Evolutionary conservation across 345 rosid species (phyloP).

Genomic region (Lagerstroemia speciosa): DNA sequence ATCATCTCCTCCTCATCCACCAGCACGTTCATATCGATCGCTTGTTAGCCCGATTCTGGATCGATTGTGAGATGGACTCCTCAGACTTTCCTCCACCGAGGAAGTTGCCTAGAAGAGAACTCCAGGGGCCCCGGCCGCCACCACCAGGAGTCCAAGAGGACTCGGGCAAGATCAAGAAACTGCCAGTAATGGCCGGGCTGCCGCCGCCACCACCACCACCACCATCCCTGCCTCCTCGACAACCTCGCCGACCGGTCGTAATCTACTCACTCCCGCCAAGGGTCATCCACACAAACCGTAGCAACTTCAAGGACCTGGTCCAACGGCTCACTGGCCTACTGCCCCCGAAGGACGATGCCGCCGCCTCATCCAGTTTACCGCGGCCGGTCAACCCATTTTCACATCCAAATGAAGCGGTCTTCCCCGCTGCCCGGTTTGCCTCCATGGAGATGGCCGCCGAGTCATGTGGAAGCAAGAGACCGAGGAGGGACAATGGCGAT

Average conservation of each 20-base stretch:
- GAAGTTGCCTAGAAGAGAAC: slow-evolving; percentile 61
- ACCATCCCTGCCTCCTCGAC: slow-evolving; percentile 11
- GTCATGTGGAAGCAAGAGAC: slow-evolving; percentile 17
- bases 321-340: slow-evolving; percentile 90
- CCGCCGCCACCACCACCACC: slow-evolving; percentile 16
- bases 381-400: slow-evolving; percentile 12
- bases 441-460: slow-evolving; percentile 47
- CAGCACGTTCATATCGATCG: not conserved
- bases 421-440: slow-evolving; percentile 76
- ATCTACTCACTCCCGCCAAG: slow-evolving; percentile 82
- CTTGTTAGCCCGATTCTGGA: not conserved
- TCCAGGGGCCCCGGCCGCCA: slow-evolving; percentile 72
- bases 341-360: slow-evolving; percentile 20
- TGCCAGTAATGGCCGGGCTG: slow-evolving; percentile 39
- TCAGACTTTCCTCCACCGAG: slow-evolving; percentile 25
- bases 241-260: slow-evolving; percentile 51
- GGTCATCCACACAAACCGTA: slow-evolving; percentile 73
- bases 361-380: slow-evolving; percentile 6
- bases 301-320: slow-evolving; percentile 75
- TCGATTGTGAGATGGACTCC: slow-evolving; percentile 23
- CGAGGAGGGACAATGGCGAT: not conserved
- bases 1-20: not conserved
- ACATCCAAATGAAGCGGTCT: slow-evolving; percentile 34
- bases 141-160: slow-evolving; percentile 63
- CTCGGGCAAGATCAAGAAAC: slow-evolving; percentile 73